Base-by-base conservation (phyloP, 305 asterid genomes). In the Ajuga reptans region DNA sequence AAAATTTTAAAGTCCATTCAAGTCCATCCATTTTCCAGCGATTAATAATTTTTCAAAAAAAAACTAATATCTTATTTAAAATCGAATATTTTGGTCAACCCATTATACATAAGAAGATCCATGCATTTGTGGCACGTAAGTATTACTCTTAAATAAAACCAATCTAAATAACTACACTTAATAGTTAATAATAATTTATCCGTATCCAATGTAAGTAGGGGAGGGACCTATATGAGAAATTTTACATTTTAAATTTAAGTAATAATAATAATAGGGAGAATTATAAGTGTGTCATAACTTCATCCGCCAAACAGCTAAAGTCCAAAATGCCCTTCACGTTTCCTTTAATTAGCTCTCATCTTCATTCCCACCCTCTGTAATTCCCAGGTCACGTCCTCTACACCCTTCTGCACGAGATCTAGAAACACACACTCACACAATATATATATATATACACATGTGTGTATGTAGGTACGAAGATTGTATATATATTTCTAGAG, bases 321-420 rank as follows among this genome's bases (percentile, higher is more conserved):
- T 29, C 80, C 53, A 42, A 64, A 71, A 58, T 70, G 4, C 72
- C 78, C 81, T 41, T 53, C 0, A 0, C n/a, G 11, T 16, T 29
- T 43, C 36, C 62, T 41, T 46, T 62, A 65, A 65, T 49, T 51
- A 29, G 42, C 45, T 1, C 31, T 34, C 5, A 64, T 5, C 2
- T 64, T 7, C 54, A 36, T 68, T 70, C 58, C 68, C 62, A 41
- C 45, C 64, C 52, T 4, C 14, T 21, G 51, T 43, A 53, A 65
- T 14, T 71, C 53, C 60, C 12, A 33, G 46, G 29, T 29, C 47
- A 3, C 46, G 51, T 57, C 68, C 36, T 12, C 61, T 15, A 9
- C 54, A 49, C 72, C 65, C 45, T 24, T 14, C 39, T 31, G 41
- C 59, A 37, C 10, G 0, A 3, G 4, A 54, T 10, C 45, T 2